phyloP scores from a whole-genome alignment of 148 eudicot species.

The Fagopyrum homotropicum region DNA sequence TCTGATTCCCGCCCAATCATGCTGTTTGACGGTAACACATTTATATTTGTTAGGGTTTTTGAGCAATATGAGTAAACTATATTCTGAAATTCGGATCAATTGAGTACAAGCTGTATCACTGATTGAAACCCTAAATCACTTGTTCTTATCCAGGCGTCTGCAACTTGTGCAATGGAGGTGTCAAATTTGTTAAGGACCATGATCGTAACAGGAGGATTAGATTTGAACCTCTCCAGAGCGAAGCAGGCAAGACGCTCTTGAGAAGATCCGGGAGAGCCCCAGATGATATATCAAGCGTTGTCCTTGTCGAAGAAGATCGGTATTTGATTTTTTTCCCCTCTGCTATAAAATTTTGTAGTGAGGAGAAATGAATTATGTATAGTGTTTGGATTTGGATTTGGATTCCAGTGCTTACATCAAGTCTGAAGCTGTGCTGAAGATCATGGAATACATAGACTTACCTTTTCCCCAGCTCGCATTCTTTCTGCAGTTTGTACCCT shows the following conservation, averaged over 20 bases:
- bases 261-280: conserved; percentile 93
- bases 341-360: not conserved
- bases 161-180: conserved; percentile 98
- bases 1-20: conserved; percentile 81
- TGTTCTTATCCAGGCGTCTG: conserved; percentile 62
- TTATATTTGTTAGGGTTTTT: not conserved
- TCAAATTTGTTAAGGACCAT: conserved; percentile 83
- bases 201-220: conserved; percentile 79
- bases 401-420: conserved; percentile 70
- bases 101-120: not conserved
- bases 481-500: conserved; percentile 67
- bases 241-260: conserved; percentile 67
- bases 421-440: conserved; percentile 94
- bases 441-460: conserved; percentile 88
- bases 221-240: conserved; percentile 93
- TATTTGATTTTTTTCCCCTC: conserved; percentile 13
- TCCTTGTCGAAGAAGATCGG: conserved; percentile 86
- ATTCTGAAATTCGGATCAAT: not conserved
- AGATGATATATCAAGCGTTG: conserved; percentile 98
- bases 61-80: too few relatives aligned
- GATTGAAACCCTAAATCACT: not conserved
- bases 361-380: not conserved
- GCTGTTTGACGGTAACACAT: conserved; percentile 76
- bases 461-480: conserved; percentile 93
- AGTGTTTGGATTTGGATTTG: not conserved